Evolutionary conservation across 2,329 filamentous ascomycete species (phyloP).

Genomic region (Metarhizium humberi): DNA sequence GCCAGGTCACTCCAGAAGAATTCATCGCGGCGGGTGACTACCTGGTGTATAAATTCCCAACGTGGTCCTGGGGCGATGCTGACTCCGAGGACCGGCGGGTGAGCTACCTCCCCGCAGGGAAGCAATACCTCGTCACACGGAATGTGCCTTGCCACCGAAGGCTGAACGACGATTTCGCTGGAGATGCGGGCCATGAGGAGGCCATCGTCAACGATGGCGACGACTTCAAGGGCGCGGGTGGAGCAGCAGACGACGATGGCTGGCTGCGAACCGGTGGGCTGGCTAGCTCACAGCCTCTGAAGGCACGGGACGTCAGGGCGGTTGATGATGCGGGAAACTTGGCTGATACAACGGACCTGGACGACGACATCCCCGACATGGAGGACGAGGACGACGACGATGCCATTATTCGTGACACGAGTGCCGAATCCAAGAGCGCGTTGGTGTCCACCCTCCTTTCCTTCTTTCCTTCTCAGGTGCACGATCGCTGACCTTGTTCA

Average conservation of each 20-base stretch:
- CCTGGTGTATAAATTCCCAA: constrained; percentile 97
- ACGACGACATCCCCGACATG: constrained; percentile 93
- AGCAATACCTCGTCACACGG: constrained; percentile 92
- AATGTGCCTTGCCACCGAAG: constrained; percentile 90
- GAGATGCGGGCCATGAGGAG: constrained; percentile 78
- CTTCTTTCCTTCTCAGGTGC: background rate
- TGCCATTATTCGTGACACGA: constrained; percentile 78
- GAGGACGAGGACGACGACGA: constrained; percentile 96
- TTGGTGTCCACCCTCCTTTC: constrained; percentile 14
- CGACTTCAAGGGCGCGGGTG: constrained; percentile 38
- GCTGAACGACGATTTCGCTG: constrained; percentile 87
- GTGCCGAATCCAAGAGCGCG: constrained; percentile 34
- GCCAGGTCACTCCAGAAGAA: constrained; percentile 95
- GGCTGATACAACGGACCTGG: constrained; percentile 60
- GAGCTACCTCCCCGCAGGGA: constrained; percentile 72
- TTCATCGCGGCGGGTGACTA: constrained; percentile 95
- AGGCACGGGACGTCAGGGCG: constrained; percentile 73
- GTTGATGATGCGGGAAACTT: constrained; percentile 85
- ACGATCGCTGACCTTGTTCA: background rate
- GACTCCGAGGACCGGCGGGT: constrained; percentile 72
- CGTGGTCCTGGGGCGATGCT: constrained; percentile 93
- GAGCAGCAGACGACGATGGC: constrained; percentile 65
- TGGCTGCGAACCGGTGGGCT: constrained; percentile 85
- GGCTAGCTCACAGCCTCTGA: constrained; percentile 64
- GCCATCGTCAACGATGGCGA: constrained; percentile 76